These are phyloP conservation scores for Penicillium sp. DNA, from an alignment of 2,329 filamentous ascomycete species.

Conservation along the genomic window DNA sequence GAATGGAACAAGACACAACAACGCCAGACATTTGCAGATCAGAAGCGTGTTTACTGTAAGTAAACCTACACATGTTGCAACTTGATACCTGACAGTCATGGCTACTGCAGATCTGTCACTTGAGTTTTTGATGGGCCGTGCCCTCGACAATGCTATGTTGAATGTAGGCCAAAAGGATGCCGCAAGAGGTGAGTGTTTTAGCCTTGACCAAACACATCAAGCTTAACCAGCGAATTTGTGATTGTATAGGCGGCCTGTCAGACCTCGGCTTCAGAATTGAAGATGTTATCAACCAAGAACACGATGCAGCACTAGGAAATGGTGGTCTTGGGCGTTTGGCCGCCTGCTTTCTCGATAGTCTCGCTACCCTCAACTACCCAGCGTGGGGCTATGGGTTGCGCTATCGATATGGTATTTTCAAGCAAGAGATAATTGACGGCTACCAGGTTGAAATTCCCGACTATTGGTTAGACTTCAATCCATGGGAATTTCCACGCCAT, in stretches of 20 bases:
- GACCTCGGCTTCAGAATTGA: slow-evolving; percentile 97
- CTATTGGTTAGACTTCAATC: slow-evolving; percentile 99
- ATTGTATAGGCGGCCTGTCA: slow-evolving; percentile 64
- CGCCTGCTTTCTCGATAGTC: slow-evolving; percentile 93
- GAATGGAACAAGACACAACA: slow-evolving; percentile 99
- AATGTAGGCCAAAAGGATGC: slow-evolving; percentile 85
- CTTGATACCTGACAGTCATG: background rate
- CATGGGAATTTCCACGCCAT: slow-evolving; percentile 95
- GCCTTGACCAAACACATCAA: slow-evolving; percentile 11
- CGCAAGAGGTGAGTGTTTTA: slow-evolving; percentile 63
- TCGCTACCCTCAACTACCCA: slow-evolving; percentile 90
- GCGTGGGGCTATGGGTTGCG: slow-evolving; percentile 96
- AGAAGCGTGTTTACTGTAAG: slow-evolving; percentile 86
- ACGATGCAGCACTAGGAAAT: slow-evolving; percentile 93
- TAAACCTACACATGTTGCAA: slow-evolving; percentile 19
- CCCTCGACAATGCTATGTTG: slow-evolving; percentile 97
- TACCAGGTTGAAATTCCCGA: slow-evolving; percentile 98
- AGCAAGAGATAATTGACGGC: slow-evolving; percentile 96
- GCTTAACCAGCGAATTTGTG: slow-evolving; percentile 17
- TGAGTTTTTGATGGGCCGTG: slow-evolving; percentile 95
- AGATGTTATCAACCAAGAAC: slow-evolving; percentile 89
- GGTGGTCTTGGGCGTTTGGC: slow-evolving; percentile 91
- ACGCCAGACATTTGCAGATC: slow-evolving; percentile 82
- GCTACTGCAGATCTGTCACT: slow-evolving; percentile 68
- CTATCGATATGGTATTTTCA: slow-evolving; percentile 98